Evolutionary conservation across 129 eudicot species (phyloP).

Genomic region (Centrapalus pauciflorus): DNA sequence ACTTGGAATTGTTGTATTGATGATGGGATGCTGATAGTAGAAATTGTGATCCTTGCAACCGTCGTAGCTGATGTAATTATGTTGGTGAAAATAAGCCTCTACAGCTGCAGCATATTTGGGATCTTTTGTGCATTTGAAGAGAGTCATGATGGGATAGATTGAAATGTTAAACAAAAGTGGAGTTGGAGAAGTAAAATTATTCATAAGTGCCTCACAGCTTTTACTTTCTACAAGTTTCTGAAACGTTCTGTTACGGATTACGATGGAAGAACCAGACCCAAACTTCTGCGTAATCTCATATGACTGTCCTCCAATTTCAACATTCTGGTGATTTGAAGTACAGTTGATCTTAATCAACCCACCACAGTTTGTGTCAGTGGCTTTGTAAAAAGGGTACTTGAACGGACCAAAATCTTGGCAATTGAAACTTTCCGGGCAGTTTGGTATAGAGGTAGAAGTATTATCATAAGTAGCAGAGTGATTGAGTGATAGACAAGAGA

Average conservation of each 20-base stretch:
- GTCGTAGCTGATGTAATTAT: background rate
- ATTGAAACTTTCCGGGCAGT: conserved; percentile 12
- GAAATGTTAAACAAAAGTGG: conserved; percentile 19
- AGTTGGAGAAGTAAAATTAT: conserved; percentile 4
- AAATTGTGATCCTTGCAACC: conserved; percentile 6
- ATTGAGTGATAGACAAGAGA: conserved; percentile 1
- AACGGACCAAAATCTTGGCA: background rate
- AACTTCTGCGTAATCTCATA: background rate
- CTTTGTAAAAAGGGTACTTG: background rate
- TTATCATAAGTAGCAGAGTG: background rate
- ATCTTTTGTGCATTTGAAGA: conserved; percentile 29
- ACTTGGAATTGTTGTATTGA: background rate
- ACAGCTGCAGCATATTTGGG: background rate
- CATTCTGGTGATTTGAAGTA: background rate
- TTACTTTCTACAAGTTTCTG: background rate
- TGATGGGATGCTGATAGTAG: background rate
- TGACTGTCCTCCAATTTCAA: background rate
- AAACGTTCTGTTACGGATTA: background rate
- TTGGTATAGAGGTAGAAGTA: background rate
- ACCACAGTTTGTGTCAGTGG: background rate
- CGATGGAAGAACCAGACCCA: background rate
- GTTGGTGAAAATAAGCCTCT: background rate
- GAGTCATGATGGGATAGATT: background rate
- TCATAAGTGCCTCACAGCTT: conserved; percentile 12
- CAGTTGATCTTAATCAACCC: conserved; percentile 22